Percentiles rank a stretch among this genome's conserved stretches.
Evolutionary conservation across 1,284 basidiomycete species (phyloP).

Genomic region (Crucibulum cyathiforme): DNA sequence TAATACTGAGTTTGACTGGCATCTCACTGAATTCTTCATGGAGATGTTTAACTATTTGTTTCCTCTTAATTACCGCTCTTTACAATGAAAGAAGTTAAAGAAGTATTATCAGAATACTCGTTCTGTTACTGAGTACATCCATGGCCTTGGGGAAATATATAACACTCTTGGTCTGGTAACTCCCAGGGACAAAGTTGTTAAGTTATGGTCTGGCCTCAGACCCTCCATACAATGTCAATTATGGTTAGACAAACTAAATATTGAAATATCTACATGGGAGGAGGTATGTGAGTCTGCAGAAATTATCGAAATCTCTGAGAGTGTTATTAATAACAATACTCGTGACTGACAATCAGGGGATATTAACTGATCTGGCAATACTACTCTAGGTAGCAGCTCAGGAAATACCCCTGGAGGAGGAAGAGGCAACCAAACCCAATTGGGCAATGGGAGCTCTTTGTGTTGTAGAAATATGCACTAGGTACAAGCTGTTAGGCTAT

Average conservation of each 20-base stretch:
- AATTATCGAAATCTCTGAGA: constrained; percentile 21
- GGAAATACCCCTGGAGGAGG: no score
- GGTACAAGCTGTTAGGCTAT: no score
- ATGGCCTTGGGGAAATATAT: background rate
- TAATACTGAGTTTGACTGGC: constrained; percentile 25
- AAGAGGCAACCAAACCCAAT: no score
- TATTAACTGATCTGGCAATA: background rate
- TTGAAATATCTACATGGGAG: constrained; percentile 23
- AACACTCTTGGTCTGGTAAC: constrained; percentile 23
- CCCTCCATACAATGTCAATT: constrained; percentile 14
- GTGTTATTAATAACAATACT: background rate
- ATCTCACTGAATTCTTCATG: constrained; percentile 34
- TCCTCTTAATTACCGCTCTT: background rate
- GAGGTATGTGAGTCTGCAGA: constrained; percentile 17
- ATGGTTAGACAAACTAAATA: constrained; percentile 18
- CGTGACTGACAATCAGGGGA: background rate
- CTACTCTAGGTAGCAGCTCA: background rate
- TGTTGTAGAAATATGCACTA: background rate
- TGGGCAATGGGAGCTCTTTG: no score
- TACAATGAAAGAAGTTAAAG: background rate
- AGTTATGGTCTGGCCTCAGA: constrained; percentile 25
- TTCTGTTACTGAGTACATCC: background rate
- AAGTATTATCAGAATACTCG: background rate
- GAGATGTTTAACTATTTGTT: constrained; percentile 48
- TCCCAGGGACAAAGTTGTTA: constrained; percentile 16